Conservation (phyloP, 495 filamentous ascomycete genomes). For the Articulospora tetracladia region DNA sequence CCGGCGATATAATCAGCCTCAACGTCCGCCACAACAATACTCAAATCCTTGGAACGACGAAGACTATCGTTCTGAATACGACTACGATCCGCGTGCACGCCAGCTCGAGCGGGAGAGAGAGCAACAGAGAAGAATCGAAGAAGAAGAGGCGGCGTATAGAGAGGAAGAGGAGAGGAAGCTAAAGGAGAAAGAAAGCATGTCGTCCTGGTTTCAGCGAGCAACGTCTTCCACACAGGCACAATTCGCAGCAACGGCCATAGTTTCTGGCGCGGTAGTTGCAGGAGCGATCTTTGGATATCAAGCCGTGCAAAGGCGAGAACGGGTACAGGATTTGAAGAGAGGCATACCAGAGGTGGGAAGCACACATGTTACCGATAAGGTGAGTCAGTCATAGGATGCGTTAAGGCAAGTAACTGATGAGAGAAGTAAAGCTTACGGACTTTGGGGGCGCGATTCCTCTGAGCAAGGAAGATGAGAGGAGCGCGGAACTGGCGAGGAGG, state of each 20-base stretch:
- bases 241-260: constrained; percentile 69
- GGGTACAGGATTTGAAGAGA: constrained; percentile 63
- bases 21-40: neutral
- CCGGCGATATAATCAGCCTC: constrained; percentile 15
- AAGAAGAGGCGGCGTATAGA: neutral
- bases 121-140: neutral
- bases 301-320: constrained; percentile 55
- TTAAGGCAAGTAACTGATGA: constrained; percentile 10
- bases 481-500: constrained; percentile 69
- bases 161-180: constrained; percentile 10
- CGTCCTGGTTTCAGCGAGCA: constrained; percentile 53
- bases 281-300: constrained; percentile 70
- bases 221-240: constrained; percentile 45
- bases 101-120: neutral
- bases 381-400: neutral
- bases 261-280: constrained; percentile 73
- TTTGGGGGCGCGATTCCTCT: constrained; percentile 61
- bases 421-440: constrained; percentile 63
- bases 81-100: constrained; percentile 1
- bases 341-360: constrained; percentile 54
- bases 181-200: constrained; percentile 37
- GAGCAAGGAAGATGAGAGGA: constrained; percentile 74
- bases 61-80: constrained; percentile 1
- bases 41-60: neutral
- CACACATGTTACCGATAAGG: constrained; percentile 9